phyloP scores from a whole-genome alignment of 345 rosid species.

The thale cress (Arabidopsis thaliana) region DNA sequence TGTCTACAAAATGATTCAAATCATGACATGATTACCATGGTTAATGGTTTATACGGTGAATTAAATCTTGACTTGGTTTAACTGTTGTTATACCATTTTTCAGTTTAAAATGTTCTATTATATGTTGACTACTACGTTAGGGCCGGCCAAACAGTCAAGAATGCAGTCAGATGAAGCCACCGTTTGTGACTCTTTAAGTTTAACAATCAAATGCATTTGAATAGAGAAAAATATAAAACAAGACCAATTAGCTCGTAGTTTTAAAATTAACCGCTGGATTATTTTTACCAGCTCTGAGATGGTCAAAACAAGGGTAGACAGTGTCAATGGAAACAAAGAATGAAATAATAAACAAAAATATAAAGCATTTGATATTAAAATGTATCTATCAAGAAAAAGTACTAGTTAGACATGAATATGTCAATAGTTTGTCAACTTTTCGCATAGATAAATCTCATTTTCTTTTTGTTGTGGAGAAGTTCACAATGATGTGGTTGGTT shows the following conservation, averaged over 20 bases:
- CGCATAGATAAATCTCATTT: constrained; percentile 2
- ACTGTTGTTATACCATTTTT: too few species aligned
- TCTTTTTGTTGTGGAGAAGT: background rate
- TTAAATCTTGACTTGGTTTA: too few species aligned
- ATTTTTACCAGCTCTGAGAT: background rate
- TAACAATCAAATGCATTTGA: too few species aligned
- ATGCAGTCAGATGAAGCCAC: too few species aligned
- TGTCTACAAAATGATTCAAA: too few species aligned
- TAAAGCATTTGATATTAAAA: background rate
- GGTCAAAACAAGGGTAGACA: background rate
- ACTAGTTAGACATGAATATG: background rate
- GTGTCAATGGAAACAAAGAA: constrained; percentile 1
- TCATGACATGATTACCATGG: too few species aligned
- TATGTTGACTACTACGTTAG: too few species aligned
- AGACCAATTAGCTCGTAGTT: background rate
- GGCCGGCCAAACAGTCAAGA: too few species aligned
- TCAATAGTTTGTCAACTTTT: background rate
- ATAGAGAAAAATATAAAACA: background rate
- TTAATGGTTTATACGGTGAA: too few species aligned
- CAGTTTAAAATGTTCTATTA: too few species aligned
- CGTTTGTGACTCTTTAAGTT: too few species aligned
- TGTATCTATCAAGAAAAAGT: constrained; percentile 19
- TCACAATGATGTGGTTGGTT: constrained; percentile 9
- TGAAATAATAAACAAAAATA: background rate
- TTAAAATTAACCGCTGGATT: background rate